Base-by-base conservation (phyloP, 345 rosid genomes). In the Aquilaria malaccensis region DNA sequence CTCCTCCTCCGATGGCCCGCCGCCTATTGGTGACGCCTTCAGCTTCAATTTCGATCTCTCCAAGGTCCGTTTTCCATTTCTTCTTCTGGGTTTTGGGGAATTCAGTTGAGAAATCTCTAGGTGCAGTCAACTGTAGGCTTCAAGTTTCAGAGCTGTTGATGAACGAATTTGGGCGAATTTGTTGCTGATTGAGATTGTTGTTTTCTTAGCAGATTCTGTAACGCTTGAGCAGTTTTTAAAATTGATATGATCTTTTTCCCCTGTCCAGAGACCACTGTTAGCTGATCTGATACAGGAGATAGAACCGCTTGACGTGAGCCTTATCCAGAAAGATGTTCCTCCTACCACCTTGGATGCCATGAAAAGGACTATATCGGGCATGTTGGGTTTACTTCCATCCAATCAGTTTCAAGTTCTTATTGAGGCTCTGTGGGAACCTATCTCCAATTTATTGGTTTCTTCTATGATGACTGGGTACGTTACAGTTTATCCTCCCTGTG, bases 401-500 rank as follows among this genome's bases (percentile, higher is more conserved):
- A 88, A 87, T 67, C 82, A 89, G 71, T 93, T 93, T 84, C 94
- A 83, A 72, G 92, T 93, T 60, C 79, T 69, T 62, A 93, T 89
- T 15, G 95, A 93, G 65, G 88, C 98, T 47, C 73, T 90, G 60
- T 89, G 97, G 98, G 98, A 85, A 63, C 91, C 96, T 51, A 85
- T 93, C 61, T 93, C 92, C 12, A 93, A 85, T 82, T 73, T 93
- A 53, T 70, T 93, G 76, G 75, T 89, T 32, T 93, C 98, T 32
- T 93, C 98, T 33, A 87, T 93, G 88, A 93, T 87, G 97, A 93
- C 98, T 22, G 98, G 98, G 98, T 93, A 88, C 67, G 80, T 22
- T 22, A 22, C 22, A 22, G 22, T 46, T 80, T 52, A 59, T 65
- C 48, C 51, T 49, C 41, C 7, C 11, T 37, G 43, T 37, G 43